A percentile compares a stretch with the other conserved stretches of the same genome.
Evolutionary conservation across 2,329 filamentous ascomycete genomes (phyloP).

Genomic region (Diaporthe sp.): DNA sequence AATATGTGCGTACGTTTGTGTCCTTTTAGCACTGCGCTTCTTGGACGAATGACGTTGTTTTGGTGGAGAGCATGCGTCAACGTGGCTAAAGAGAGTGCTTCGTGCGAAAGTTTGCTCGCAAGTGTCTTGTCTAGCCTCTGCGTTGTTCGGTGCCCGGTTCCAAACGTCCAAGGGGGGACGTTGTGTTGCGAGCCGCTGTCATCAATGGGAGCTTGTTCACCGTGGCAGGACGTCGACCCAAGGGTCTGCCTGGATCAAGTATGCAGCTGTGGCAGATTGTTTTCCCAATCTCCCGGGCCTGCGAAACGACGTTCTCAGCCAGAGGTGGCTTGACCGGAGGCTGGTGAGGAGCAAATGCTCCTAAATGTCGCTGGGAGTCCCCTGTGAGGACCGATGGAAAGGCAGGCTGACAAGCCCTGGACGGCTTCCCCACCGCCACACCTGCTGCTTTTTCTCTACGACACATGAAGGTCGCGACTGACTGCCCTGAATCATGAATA

Average conservation of each 20-base stretch:
- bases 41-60: constrained; percentile 16
- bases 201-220: constrained; percentile 1
- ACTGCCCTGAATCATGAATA: background rate
- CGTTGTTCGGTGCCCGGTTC: constrained; percentile 7
- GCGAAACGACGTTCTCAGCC: background rate
- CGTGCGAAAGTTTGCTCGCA: constrained; percentile 20
- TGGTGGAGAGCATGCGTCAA: constrained; percentile 16
- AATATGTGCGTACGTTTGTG: constrained; percentile 13
- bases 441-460: background rate
- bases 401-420: background rate
- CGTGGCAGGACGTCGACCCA: too few species aligned
- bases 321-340: constrained; percentile 5
- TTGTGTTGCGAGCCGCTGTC: constrained; percentile 11
- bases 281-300: background rate
- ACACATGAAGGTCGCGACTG: background rate
- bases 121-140: constrained; percentile 27
- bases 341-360: constrained; percentile 27
- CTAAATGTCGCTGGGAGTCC: background rate
- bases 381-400: background rate
- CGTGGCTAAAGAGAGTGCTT: constrained; percentile 16
- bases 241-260: background rate
- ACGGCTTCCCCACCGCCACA: background rate
- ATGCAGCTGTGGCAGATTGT: constrained; percentile 11
- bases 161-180: constrained; percentile 6
- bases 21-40: constrained; percentile 7